Evolutionary conservation across 108 stramenopile genomes (phyloP).

Genomic region (Skeletonema grethae): DNA sequence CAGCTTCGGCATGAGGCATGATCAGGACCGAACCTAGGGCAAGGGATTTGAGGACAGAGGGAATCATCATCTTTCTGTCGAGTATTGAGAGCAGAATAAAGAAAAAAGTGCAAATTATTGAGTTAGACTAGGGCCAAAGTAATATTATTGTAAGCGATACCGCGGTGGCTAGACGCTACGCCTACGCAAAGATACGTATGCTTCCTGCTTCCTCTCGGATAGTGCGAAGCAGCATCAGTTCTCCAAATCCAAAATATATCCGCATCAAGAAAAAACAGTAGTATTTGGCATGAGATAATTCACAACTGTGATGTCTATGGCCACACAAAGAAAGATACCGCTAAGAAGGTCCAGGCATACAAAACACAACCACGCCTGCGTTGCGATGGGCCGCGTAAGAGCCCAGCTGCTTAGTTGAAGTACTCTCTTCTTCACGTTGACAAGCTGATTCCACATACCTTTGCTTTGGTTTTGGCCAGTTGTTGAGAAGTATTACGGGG

Average conservation of each 20-base stretch:
- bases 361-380: too few relatives aligned
- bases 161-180: background rate
- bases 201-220: background rate
- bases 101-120: background rate
- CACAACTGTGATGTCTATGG: background rate
- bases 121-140: background rate
- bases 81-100: background rate
- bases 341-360: background rate
- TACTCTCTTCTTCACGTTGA: too few relatives aligned
- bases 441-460: background rate
- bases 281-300: background rate
- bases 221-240: background rate
- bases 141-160: background rate
- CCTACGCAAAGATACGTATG: background rate
- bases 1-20: conserved; percentile 6
- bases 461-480: background rate
- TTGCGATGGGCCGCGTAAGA: background rate
- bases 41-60: conserved; percentile 15
- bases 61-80: background rate
- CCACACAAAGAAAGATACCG: background rate
- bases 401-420: background rate
- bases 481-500: too few relatives aligned
- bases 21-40: conserved; percentile 18
- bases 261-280: background rate
- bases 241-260: background rate